A percentile compares a stretch with the other conserved stretches of the same genome.
Evolutionary conservation across 192 early-diverging fungal species (phyloP).

Genomic region (Rhizoclosmatium globosum): DNA sequence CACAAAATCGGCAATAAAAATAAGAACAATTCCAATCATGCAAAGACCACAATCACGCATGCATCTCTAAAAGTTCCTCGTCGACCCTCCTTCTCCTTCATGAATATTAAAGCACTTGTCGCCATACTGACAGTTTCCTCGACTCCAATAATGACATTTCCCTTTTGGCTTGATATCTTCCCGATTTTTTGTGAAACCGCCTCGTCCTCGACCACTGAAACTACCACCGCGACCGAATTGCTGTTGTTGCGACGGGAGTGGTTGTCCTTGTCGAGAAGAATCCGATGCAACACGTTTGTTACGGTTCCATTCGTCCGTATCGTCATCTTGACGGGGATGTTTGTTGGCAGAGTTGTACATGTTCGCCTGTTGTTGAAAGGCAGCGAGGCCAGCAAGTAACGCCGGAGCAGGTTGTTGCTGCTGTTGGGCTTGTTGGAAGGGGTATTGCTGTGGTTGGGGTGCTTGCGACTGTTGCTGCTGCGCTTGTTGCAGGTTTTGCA

Average conservation of each 20-base stretch:
- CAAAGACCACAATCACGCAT: too few relatives aligned
- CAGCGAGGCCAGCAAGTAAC: not conserved
- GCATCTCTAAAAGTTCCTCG: not conserved
- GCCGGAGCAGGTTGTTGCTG: not conserved
- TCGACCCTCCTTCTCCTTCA: slow-evolving; percentile 17
- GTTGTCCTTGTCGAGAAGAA: not conserved
- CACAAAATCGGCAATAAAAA: too few relatives aligned
- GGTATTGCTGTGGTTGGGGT: not conserved
- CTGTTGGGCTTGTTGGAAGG: not conserved
- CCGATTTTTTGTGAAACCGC: not conserved
- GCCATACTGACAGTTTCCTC: slow-evolving; percentile 21
- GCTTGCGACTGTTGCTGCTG: not conserved
- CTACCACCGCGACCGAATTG: not conserved
- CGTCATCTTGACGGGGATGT: not conserved
- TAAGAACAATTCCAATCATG: too few relatives aligned
- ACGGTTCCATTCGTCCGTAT: not conserved
- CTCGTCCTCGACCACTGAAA: not conserved
- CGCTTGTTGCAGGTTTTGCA: not conserved
- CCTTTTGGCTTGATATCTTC: slow-evolving; percentile 26
- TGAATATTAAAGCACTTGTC: slow-evolving; percentile 24
- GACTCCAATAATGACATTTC: slow-evolving; percentile 15
- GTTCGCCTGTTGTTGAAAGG: slow-evolving; percentile 10
- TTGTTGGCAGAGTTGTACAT: not conserved
- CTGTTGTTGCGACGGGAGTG: not conserved
- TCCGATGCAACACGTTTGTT: not conserved